Conservation (phyloP, 192 early-diverging fungal genomes). For the Jimgerdemannia flammicorona region DNA sequence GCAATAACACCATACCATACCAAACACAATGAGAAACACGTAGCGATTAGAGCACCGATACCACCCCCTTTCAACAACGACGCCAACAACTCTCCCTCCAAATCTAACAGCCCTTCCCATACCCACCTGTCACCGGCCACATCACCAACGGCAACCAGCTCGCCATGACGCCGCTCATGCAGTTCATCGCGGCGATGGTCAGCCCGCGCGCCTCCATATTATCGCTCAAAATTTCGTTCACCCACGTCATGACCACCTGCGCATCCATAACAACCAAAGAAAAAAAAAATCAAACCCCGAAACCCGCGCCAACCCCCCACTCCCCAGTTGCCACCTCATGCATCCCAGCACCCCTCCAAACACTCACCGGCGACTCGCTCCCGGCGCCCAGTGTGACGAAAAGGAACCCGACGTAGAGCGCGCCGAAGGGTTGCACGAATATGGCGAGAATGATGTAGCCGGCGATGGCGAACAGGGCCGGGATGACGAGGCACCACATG, state of each 20-base stretch:
- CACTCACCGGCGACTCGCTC: conserved; percentile 21
- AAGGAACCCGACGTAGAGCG: conserved; percentile 25
- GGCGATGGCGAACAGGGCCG: conserved; percentile 21
- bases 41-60: too few relatives aligned
- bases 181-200: conserved; percentile 33
- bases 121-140: conserved; percentile 34
- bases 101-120: too few relatives aligned
- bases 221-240: conserved; percentile 25
- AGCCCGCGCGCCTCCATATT: conserved; percentile 26
- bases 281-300: neutral
- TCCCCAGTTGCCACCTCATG: neutral
- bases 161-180: conserved; percentile 14
- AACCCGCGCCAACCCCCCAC: neutral
- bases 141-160: conserved; percentile 21
- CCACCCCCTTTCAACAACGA: too few relatives aligned
- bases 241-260: conserved; percentile 37
- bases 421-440: conserved; percentile 33
- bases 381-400: conserved; percentile 22
- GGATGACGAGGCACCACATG: conserved; percentile 31
- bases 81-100: too few relatives aligned
- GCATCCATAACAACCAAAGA: too few relatives aligned
- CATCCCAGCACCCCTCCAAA: neutral
- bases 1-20: too few relatives aligned
- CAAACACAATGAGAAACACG: too few relatives aligned
- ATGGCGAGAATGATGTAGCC: conserved; percentile 23